A percentile compares a stretch with the other conserved stretches of the same genome.
These are phyloP conservation scores for Emmonsia crescens DNA, from an alignment of 2,329 filamentous ascomycete species.

Conservation along the genomic window DNA sequence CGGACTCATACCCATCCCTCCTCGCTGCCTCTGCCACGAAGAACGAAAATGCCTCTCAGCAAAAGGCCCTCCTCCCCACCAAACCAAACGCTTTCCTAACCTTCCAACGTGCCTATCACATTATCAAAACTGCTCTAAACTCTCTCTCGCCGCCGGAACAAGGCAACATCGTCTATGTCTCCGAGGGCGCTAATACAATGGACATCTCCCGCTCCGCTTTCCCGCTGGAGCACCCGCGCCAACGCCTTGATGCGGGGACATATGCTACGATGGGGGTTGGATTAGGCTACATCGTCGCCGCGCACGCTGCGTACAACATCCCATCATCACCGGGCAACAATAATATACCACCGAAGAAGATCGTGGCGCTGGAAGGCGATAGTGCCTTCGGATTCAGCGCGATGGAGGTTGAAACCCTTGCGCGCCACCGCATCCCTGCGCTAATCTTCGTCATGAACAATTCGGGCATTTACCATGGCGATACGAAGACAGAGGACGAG, in stretches of 20 bases:
- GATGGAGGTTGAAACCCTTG: conserved; percentile 48
- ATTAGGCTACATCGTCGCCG: conserved; percentile 47
- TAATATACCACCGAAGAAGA: conserved; percentile 35
- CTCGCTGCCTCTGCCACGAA: conserved; percentile 27
- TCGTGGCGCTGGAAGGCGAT: conserved; percentile 47
- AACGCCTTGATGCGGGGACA: conserved; percentile 48
- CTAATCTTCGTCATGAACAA: conserved; percentile 49
- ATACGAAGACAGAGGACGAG: conserved; percentile 28
- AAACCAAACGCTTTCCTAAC: conserved; percentile 32
- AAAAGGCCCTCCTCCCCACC: conserved; percentile 32
- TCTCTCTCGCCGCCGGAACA: conserved; percentile 34
- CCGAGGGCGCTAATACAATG: conserved; percentile 52
- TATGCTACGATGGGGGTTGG: conserved; percentile 52
- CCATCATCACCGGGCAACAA: conserved; percentile 27
- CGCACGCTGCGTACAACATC: conserved; percentile 45
- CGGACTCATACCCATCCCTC: conserved; percentile 18
- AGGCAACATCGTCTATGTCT: conserved; percentile 44
- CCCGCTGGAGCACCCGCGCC: conserved; percentile 42
- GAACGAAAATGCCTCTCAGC: conserved; percentile 38
- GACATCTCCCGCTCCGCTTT: conserved; percentile 49
- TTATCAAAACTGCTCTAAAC: conserved; percentile 43
- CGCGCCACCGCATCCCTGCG: conserved; percentile 43
- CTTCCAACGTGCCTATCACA: conserved; percentile 42
- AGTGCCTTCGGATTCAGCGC: conserved; percentile 46
- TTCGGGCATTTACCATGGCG: conserved; percentile 41